Percentiles rank a stretch among this genome's conserved stretches.
phyloP scores from a whole-genome alignment of 2,329 filamentous ascomycete species.

The Apiospora saccharicola region DNA sequence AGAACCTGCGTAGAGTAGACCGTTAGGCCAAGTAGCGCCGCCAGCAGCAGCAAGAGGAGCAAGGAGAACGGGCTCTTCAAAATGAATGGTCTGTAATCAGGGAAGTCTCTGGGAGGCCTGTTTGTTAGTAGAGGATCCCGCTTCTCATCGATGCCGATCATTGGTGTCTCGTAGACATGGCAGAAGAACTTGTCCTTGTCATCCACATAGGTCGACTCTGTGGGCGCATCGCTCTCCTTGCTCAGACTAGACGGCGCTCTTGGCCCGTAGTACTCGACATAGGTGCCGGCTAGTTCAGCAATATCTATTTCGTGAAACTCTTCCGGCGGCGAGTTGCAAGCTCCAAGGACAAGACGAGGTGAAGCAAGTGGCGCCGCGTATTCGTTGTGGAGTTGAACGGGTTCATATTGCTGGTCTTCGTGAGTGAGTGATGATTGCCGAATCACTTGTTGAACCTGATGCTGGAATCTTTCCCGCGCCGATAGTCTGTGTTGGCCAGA shows the following conservation, averaged over 20 bases:
- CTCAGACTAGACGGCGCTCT: constrained; percentile 28
- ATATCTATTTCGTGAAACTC: constrained; percentile 23
- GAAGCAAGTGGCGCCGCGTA: background rate
- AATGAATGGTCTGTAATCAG: constrained; percentile 21
- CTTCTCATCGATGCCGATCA: constrained; percentile 8
- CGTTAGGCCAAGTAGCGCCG: background rate
- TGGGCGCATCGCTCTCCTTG: constrained; percentile 22
- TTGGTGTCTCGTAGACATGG: background rate
- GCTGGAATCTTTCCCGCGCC: constrained; percentile 23
- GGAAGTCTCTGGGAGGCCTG: background rate
- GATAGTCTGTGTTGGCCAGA: constrained; percentile 16
- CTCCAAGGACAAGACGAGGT: background rate
- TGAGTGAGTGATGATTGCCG: constrained; percentile 17
- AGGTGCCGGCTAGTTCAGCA: constrained; percentile 23
- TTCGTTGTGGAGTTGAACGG: constrained; percentile 9
- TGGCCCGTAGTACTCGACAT: constrained; percentile 26
- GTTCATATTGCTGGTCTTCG: constrained; percentile 20
- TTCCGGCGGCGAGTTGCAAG: background rate
- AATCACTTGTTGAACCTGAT: constrained; percentile 23
- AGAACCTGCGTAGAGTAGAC: background rate
- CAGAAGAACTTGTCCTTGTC: constrained; percentile 19
- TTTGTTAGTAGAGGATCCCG: background rate
- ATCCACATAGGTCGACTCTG: constrained; percentile 24
- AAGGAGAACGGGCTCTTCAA: background rate
- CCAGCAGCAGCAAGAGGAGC: constrained; percentile 18